Percentiles rank a stretch among this genome's conserved stretches.
phyloP scores from a whole-genome alignment of 441 rosid species.

The Eruca vesicaria region DNA sequence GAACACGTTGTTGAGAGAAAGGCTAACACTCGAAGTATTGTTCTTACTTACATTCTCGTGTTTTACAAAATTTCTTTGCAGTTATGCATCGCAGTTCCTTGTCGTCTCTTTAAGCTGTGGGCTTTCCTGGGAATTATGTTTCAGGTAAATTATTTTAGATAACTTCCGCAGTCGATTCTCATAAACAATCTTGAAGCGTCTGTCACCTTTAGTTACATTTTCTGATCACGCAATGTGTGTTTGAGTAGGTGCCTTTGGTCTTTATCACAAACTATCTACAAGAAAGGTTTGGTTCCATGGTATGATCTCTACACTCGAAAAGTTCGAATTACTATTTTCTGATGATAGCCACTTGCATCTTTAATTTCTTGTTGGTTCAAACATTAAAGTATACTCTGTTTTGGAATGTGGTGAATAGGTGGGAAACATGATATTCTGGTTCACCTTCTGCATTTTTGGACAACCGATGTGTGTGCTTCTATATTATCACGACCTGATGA shows the following conservation, averaged over 20 bases:
- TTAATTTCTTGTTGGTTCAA: neutral
- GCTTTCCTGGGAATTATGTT: constrained; percentile 80
- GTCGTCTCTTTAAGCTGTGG: constrained; percentile 76
- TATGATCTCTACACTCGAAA: constrained; percentile 31
- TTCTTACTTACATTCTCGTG: neutral
- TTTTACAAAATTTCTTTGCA: constrained; percentile 27
- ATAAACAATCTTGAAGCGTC: neutral
- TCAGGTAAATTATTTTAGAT: constrained; percentile 54
- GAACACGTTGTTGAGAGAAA: neutral
- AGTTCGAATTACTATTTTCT: neutral
- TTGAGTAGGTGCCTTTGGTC: constrained; percentile 33
- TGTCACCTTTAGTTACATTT: neutral
- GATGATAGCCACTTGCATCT: neutral
- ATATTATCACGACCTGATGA: constrained; percentile 95
- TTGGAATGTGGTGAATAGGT: constrained; percentile 52
- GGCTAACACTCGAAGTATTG: neutral
- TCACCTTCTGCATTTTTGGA: constrained; percentile 87
- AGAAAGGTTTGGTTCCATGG: constrained; percentile 73
- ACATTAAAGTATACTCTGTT: neutral
- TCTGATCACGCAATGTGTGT: constrained; percentile 11
- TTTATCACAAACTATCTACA: constrained; percentile 37
- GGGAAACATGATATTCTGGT: constrained; percentile 98
- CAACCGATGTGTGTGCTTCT: constrained; percentile 96
- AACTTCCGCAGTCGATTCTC: neutral
- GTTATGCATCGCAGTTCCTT: constrained; percentile 87